Percentiles rank a stretch among this genome's conserved stretches.
Evolutionary conservation across 2,329 filamentous ascomycete genomes (phyloP).

Genomic region (Penicillium sp.): DNA sequence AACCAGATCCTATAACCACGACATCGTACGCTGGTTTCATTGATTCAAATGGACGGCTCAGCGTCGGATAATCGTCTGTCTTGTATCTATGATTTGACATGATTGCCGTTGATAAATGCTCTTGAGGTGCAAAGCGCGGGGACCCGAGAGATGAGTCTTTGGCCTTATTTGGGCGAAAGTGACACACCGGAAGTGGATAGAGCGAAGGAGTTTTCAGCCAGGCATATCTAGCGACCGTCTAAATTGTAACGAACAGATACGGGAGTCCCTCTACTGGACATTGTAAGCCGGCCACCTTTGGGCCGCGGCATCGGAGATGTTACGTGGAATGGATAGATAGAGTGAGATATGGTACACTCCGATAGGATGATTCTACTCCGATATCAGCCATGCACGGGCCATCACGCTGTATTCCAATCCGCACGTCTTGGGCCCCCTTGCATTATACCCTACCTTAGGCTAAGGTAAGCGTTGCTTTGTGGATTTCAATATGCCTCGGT

Average conservation of each 20-base stretch:
- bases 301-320: not conserved
- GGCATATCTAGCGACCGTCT: not conserved
- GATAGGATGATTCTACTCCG: not conserved
- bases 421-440: not conserved
- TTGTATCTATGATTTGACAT: not conserved
- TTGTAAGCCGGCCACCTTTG: not conserved
- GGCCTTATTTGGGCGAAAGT: not conserved
- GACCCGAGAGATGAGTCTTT: not conserved
- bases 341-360: not conserved
- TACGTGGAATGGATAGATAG: not conserved
- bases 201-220: not conserved
- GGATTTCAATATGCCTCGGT: not conserved
- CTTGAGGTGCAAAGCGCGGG: not conserved
- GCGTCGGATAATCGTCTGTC: constrained; percentile 8
- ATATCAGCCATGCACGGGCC: not conserved
- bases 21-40: constrained; percentile 55
- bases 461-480: not conserved
- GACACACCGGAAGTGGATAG: not conserved
- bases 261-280: not conserved
- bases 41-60: constrained; percentile 5
- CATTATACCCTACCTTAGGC: not conserved
- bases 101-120: not conserved
- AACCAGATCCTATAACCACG: constrained; percentile 67
- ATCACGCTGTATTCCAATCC: not conserved
- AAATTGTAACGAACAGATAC: not conserved